phyloP scores from a whole-genome alignment of 345 rosid genomes.

The Aquilaria yunnanensis region DNA sequence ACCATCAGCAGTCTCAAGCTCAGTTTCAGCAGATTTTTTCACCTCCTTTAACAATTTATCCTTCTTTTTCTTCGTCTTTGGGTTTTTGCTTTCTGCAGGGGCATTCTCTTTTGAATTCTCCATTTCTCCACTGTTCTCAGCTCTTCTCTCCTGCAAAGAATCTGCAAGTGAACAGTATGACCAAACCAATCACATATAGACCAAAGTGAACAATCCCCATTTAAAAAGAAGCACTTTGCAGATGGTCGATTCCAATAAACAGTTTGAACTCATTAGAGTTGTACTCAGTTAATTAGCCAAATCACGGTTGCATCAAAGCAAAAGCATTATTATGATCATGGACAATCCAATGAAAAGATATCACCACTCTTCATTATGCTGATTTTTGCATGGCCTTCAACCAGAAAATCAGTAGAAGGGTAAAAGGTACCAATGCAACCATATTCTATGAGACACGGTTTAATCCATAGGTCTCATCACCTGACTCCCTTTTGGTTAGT shows the following conservation, averaged over 20 bases:
- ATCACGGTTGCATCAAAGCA: conserved; percentile 9
- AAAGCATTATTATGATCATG: too few species aligned
- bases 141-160: conserved; percentile 23
- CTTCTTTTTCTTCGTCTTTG: conserved; percentile 75
- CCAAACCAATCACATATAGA: background rate
- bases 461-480: too few species aligned
- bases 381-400: too few species aligned
- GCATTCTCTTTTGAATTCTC: conserved; percentile 52
- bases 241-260: too few species aligned
- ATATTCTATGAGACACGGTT: too few species aligned
- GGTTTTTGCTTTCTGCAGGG: conserved; percentile 52
- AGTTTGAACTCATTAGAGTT: too few species aligned
- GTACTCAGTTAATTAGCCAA: conserved; percentile 12
- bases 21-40: conserved; percentile 43
- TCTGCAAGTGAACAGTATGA: conserved; percentile 12
- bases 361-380: too few species aligned
- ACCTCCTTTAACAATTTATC: conserved; percentile 49
- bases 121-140: conserved; percentile 27
- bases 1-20: conserved; percentile 23
- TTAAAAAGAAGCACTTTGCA: too few species aligned
- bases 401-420: too few species aligned
- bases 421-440: too few species aligned
- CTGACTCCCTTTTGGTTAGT: conserved; percentile 16
- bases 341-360: too few species aligned
- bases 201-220: too few species aligned